Evolutionary conservation across 306 rosid genomes (phyloP).

Genomic region (Cucumis melo): DNA sequence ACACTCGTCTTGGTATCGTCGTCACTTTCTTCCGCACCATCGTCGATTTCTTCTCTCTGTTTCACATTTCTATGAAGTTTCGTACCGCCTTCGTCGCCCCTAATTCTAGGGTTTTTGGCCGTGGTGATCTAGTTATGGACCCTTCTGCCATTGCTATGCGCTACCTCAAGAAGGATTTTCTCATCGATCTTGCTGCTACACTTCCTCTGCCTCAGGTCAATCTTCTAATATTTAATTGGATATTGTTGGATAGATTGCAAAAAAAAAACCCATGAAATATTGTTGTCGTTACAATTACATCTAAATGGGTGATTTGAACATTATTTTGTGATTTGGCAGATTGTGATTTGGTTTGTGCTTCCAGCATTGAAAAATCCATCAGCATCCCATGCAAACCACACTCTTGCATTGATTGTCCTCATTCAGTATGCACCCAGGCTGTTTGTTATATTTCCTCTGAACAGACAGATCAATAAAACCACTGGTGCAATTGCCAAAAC

Average conservation of each 20-base stretch:
- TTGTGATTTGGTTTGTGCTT: slow-evolving; percentile 65
- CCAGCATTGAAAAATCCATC: slow-evolving; percentile 39
- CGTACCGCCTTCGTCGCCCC: slow-evolving; percentile 49
- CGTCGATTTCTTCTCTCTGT: slow-evolving; percentile 51
- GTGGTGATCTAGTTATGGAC: slow-evolving; percentile 56
- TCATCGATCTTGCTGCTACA: slow-evolving; percentile 54
- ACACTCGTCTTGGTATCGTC: slow-evolving; percentile 31
- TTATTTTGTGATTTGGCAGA: slow-evolving; percentile 19
- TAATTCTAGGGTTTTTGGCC: slow-evolving; percentile 38
- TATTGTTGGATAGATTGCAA: too few relatives aligned
- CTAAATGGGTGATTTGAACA: too few relatives aligned
- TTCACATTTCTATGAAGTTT: slow-evolving; percentile 55
- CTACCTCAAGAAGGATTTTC: slow-evolving; percentile 41
- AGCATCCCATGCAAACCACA: slow-evolving; percentile 57
- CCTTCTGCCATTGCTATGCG: slow-evolving; percentile 40
- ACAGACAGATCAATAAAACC: slow-evolving; percentile 46
- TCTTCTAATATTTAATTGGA: too few relatives aligned
- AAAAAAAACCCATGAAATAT: too few relatives aligned
- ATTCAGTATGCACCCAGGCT: slow-evolving; percentile 63
- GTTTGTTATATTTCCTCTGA: slow-evolving; percentile 63
- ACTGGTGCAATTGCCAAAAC: slow-evolving; percentile 71
- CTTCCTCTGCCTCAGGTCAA: slow-evolving; percentile 78
- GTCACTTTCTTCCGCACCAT: slow-evolving; percentile 56
- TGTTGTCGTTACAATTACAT: too few relatives aligned
- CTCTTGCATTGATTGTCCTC: slow-evolving; percentile 65